Evolutionary conservation across 2,329 filamentous ascomycete species (phyloP), one percentile per base, ranked within the genome.

Genomic region (Emmonsiellopsis sp.): DNA sequence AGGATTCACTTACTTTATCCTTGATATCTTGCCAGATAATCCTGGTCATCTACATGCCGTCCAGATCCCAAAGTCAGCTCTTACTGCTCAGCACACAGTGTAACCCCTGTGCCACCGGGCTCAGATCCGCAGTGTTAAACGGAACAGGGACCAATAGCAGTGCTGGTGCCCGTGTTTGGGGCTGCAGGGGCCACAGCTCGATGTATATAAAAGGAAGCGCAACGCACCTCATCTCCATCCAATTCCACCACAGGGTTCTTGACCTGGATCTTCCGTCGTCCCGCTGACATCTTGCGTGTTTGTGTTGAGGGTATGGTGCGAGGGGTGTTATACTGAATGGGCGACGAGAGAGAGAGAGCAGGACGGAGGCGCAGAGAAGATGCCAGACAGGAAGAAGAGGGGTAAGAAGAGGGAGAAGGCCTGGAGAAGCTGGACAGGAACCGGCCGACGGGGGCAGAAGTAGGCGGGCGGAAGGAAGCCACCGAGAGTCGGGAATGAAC

Each of bases 21-120:
- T 96, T 96, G 82, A 98, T 98, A 73, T 88, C 85, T 78, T 96
- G 80, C 93, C 93, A 98, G 79, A 98, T 98, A 72, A 98, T 91
- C 66, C 93, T 82, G 65, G 93, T 98, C 93, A 97, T 97, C 85
- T 90, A 68, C 37, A 7, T 44, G 7, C 14, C 37, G 13, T 42
- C 40, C 17, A 17, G 13, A 32, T 27, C 21, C 42, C 48, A 39
- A 14, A 13, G 48, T 50, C 14, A 50, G 48, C 11, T 49, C n/a
- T n/a, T 7, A 21, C 32, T 44, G 21, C 21, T 5, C 21, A 27
- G 5, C 21, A 5, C 21, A 27, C 21, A 27, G 21, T 27, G 21
- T 5, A 27, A 27, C 21, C 21, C 21, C 21, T 27, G 21, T 27
- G 21, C 21, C 5, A 27, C 21, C 3, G 5, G 21, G 21, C 21